Evolutionary conservation across 164 flowering plant genomes (phyloP), one percentile per base, ranked within the genome.

Genomic region (Houttuynia cordata): DNA sequence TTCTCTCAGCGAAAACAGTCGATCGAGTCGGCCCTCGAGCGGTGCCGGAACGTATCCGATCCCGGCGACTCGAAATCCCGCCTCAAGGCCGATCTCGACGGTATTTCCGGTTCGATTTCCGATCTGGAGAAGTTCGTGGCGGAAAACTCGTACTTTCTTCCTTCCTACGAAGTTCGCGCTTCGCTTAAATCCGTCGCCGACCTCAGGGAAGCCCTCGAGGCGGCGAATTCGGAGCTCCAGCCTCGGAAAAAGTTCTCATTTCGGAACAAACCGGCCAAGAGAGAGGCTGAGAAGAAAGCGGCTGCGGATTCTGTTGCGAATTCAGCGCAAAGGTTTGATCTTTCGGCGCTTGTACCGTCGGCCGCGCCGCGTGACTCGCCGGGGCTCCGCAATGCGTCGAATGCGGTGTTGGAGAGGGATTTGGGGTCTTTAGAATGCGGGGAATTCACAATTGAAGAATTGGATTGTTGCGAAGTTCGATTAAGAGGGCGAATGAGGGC

Each of bases 211-310:
- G 52, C 64, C 8, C 64, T 90, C 30, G 91, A 83, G 24, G 64
- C 10, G 23, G 69, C 76, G 52, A 71, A n/a, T 65, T 61, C 72
- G 8, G 70, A 77, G 64, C 58, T 90, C 21, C 24, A 80, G 53
- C 99, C 99, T 1, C 83, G 77, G 58, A 90, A 86, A 75, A 90
- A 83, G 60, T 93, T 93, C 73, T 57, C 96, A 0, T 93, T 90
- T 66, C 80, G 72, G 66, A 80, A 63, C 63, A 83, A 84, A 51
- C 25, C 72, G 18, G n/a, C 68, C 4, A 75, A 71, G 72, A 79
- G 62, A 64, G 68, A 68, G 23, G 52, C 66, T 39, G 19, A 14
- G 39, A 53, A 40, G 41, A 74, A 50, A 50, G 53, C n/a, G n/a
- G n/a, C 25, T 13, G 39, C 39, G 2, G 66, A 49, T 14, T 55